Evolutionary conservation across 2,329 filamentous ascomycete genomes (phyloP), one percentile per base, ranked within the genome.

Genomic region (Sporothrix pallida): DNA sequence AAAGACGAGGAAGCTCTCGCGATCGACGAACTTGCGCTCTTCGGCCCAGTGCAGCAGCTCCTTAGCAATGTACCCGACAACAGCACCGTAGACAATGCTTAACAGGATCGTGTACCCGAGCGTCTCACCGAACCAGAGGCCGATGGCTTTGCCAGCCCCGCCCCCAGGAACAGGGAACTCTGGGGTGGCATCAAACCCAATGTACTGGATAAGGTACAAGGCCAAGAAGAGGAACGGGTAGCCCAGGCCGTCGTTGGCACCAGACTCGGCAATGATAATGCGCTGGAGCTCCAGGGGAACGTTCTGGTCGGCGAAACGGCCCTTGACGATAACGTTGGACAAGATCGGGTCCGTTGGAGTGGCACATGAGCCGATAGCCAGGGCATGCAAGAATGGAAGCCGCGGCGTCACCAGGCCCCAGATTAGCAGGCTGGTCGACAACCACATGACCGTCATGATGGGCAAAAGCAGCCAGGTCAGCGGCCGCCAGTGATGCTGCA

Each of bases 341-440:
- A 97, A 82, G 0, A 97, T 90, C 0, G 95, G 95, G 78, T 98
- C 95, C 0, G 95, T 97, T 0, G 94, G 95, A 2, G 95, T 96
- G n/a, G 98, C 90, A 79, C 94, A 97, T 0, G 94, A 92, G 0
- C 90, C 94, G 12, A 97, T 85, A 17, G 91, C 92, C 12, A 97
- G 85, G 0, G 95, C 92, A 77, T 96, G 92, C 1, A 97, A 85
- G 76, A 96, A 93, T 44, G 85, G 85, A 17, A 95, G 84, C 69
- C 89, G 83, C 0, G 93, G 93, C 42, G 73, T 48, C 1, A 95
- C 89, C 75, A 97, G 82, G 0, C 82, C 92, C 90, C 91, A 97
- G 62, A 97, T 85, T 2, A 97, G 81, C 1, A 96, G 83, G 77
- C 91, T 93, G n/a, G 92, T 96, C 26, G 86, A 83, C 10, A 97